phyloP scores from a whole-genome alignment of 2,329 filamentous ascomycete genomes.

The Graphilbum fragrans region DNA sequence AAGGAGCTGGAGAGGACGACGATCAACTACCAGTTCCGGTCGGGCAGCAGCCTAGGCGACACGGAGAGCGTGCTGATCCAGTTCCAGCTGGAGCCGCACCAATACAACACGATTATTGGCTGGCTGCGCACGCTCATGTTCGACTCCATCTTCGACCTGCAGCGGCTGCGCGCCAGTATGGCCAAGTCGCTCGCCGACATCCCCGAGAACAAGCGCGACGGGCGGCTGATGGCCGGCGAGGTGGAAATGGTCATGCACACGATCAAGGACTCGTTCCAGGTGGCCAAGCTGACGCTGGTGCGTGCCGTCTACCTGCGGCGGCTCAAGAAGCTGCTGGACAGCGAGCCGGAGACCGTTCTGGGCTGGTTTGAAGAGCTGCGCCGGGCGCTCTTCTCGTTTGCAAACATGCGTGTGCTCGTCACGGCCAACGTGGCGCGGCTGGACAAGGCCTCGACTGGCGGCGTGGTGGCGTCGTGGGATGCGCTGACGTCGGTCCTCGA shows the following conservation, averaged over 20 bases:
- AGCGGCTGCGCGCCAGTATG: conserved; percentile 49
- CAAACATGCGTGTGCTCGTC: conserved; percentile 78
- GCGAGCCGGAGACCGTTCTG: conserved; percentile 64
- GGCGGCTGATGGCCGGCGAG: conserved; percentile 52
- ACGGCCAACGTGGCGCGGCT: conserved; percentile 70
- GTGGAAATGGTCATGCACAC: conserved; percentile 71
- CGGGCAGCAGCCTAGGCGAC: conserved; percentile 58
- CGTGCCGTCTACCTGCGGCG: conserved; percentile 80
- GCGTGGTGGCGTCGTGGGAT: conserved; percentile 61
- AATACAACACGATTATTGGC: conserved; percentile 68
- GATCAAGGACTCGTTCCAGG: conserved; percentile 60
- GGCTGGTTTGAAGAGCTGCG: conserved; percentile 67
- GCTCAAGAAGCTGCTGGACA: conserved; percentile 67
- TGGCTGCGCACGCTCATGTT: conserved; percentile 85
- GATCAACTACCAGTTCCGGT: conserved; percentile 65
- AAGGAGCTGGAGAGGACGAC: conserved; percentile 86
- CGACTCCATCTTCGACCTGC: conserved; percentile 73
- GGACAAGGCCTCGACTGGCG: conserved; percentile 35
- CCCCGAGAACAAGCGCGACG: conserved; percentile 82
- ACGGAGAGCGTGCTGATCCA: conserved; percentile 70
- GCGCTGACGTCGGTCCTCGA: conserved; percentile 42
- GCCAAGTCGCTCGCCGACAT: conserved; percentile 83
- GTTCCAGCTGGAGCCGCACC: conserved; percentile 78
- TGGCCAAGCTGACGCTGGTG: conserved; percentile 71
- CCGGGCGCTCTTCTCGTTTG: conserved; percentile 62